Evolutionary conservation across 2,329 filamentous ascomycete species (phyloP).

Genomic region (Xylariaceae sp.): DNA sequence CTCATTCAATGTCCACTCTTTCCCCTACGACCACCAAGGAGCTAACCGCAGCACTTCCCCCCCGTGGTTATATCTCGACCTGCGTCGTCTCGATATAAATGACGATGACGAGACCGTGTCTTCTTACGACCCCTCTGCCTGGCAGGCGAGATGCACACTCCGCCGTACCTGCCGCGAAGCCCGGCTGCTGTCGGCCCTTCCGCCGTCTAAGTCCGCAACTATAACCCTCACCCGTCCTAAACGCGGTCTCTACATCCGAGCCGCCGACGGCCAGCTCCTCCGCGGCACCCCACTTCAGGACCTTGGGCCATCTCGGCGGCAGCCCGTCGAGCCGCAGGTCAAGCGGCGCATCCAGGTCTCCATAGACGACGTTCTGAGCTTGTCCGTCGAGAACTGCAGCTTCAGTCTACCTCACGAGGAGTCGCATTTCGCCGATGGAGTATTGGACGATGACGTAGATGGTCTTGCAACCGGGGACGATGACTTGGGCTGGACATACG

Average conservation of each 20-base stretch:
- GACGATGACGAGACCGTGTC: conserved; percentile 22
- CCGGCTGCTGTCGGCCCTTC: conserved; percentile 18
- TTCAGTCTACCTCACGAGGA: conserved; percentile 28
- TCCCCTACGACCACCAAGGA: conserved; percentile 26
- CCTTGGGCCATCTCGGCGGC: background rate
- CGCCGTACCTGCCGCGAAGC: conserved; percentile 24
- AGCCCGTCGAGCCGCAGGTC: conserved; percentile 14
- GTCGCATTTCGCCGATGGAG: background rate
- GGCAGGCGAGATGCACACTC: conserved; percentile 22
- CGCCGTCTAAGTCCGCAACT: conserved; percentile 9
- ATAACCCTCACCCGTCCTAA: conserved; percentile 24
- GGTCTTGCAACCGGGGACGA: background rate
- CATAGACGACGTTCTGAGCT: conserved; percentile 21
- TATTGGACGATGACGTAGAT: conserved; percentile 3
- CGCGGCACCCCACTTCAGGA: conserved; percentile 10
- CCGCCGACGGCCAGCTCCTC: conserved; percentile 22
- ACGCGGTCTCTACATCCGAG: conserved; percentile 24
- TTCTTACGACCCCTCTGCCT: conserved; percentile 26
- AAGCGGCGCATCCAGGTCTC: conserved; percentile 19
- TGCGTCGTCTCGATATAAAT: conserved; percentile 23
- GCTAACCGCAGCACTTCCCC: conserved; percentile 26
- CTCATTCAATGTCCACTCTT: conserved; percentile 31
- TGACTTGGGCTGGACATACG: conserved; percentile 24
- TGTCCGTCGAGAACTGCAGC: conserved; percentile 30
- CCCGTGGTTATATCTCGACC: conserved; percentile 24